Evolutionary conservation across 176 grass and related monocot genomes (phyloP).

Genomic region (Ensete ventricosum): DNA sequence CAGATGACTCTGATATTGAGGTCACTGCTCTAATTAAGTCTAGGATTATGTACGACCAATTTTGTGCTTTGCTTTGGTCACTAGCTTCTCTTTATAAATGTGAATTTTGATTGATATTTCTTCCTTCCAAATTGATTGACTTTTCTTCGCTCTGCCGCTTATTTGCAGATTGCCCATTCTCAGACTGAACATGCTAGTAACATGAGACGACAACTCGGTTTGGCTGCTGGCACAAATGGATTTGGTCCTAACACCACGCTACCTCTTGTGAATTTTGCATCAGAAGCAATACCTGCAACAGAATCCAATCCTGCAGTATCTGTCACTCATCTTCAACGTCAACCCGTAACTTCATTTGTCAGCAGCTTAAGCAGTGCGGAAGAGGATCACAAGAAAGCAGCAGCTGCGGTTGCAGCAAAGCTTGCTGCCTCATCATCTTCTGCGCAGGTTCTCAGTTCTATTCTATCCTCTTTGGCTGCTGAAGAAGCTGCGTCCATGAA

Average conservation of each 20-base stretch:
- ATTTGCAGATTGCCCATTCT: constrained; percentile 42
- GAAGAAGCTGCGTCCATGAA: constrained; percentile 57
- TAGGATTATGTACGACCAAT: too few species aligned
- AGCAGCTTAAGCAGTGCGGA: constrained; percentile 22
- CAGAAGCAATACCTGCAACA: constrained; percentile 18
- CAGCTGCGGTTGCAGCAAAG: constrained; percentile 83
- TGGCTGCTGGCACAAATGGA: constrained; percentile 8
- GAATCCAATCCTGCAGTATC: constrained; percentile 16
- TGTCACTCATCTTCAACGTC: constrained; percentile 28
- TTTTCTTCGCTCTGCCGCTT: constrained; percentile 5
- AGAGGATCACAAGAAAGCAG: constrained; percentile 64
- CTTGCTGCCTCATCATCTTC: constrained; percentile 68
- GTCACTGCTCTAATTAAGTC: too few species aligned
- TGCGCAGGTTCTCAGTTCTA: constrained; percentile 44
- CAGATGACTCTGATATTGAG: too few species aligned
- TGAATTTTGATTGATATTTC: neutral
- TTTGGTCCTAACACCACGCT: constrained; percentile 19
- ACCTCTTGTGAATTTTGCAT: constrained; percentile 22
- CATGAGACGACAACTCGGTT: constrained; percentile 27
- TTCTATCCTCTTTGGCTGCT: constrained; percentile 55
- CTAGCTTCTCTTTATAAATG: too few species aligned
- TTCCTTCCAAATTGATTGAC: neutral
- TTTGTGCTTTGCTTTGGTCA: too few species aligned
- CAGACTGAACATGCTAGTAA: constrained; percentile 29
- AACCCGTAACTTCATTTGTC: constrained; percentile 29